These are phyloP conservation scores for Kwoniella mangroviensis DNA, from an alignment of 768 basidiomycete species.

Conservation along the genomic window DNA sequence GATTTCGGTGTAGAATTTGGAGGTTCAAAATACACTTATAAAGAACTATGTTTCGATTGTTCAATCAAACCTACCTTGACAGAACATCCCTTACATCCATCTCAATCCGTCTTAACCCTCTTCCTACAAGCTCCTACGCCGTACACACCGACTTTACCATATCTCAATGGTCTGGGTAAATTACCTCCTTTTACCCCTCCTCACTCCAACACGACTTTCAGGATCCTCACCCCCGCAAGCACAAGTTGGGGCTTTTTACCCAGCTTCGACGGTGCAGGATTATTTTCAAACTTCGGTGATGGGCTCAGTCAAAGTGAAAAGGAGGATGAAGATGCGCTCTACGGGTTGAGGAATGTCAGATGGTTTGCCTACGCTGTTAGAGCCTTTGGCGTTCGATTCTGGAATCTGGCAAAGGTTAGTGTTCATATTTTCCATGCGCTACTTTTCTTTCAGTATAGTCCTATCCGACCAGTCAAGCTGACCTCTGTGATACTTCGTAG, in stretches of 20 bases:
- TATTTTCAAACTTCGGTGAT: constrained; percentile 43
- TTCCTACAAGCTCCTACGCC: constrained; percentile 48
- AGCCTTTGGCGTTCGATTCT: constrained; percentile 78
- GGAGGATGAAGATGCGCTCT: constrained; percentile 66
- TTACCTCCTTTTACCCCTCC: constrained; percentile 38
- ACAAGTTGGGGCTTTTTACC: constrained; percentile 49
- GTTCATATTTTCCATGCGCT: constrained; percentile 25
- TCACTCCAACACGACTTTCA: constrained; percentile 37
- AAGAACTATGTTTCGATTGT: constrained; percentile 53
- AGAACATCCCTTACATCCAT: constrained; percentile 40
- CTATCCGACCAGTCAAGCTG: neutral
- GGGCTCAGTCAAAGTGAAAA: constrained; percentile 63
- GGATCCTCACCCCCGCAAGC: constrained; percentile 33
- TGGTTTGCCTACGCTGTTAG: constrained; percentile 89
- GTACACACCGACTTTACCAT: constrained; percentile 42
- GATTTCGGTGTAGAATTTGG: constrained; percentile 42
- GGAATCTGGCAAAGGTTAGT: constrained; percentile 76
- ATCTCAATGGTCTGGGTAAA: constrained; percentile 63
- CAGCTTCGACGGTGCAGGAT: constrained; percentile 44
- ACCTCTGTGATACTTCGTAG: constrained; percentile 55
- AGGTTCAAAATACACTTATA: constrained; percentile 40
- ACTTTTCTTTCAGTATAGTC: neutral
- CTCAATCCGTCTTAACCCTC: constrained; percentile 49
- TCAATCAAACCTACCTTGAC: constrained; percentile 32
- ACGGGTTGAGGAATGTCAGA: constrained; percentile 76